phyloP scores from a whole-genome alignment of 495 filamentous ascomycete species.

The Trichoderma virens region DNA sequence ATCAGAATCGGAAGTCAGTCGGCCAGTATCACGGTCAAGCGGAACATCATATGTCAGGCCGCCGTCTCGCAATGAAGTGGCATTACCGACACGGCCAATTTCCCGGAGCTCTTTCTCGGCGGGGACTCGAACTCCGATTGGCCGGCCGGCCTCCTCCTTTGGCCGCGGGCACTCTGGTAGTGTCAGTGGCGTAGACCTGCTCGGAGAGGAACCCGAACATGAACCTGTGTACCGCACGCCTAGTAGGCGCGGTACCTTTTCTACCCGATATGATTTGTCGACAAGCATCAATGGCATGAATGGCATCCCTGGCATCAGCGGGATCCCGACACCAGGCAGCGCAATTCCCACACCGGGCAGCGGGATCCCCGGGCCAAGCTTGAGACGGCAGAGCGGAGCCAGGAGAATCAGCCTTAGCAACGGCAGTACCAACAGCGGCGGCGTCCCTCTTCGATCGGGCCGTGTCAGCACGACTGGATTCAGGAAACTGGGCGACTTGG shows the following conservation, averaged over 20 bases:
- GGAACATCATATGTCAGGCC: slow-evolving; percentile 44
- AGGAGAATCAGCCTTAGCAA: slow-evolving; percentile 33
- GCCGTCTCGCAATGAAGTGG: slow-evolving; percentile 39
- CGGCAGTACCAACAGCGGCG: slow-evolving; percentile 36
- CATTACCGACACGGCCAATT: slow-evolving; percentile 58
- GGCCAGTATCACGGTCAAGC: slow-evolving; percentile 57
- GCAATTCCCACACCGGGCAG: slow-evolving; percentile 42
- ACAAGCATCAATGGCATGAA: slow-evolving; percentile 32
- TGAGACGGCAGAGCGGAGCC: slow-evolving; percentile 46
- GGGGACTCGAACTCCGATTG: slow-evolving; percentile 57
- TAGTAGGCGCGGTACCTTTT: slow-evolving; percentile 42
- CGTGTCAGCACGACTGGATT: slow-evolving; percentile 41
- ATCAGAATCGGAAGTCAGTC: slow-evolving; percentile 33
- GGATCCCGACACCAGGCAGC: slow-evolving; percentile 25
- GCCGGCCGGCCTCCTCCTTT: slow-evolving; percentile 50
- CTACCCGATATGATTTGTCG: slow-evolving; percentile 45
- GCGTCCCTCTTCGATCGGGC: slow-evolving; percentile 7
- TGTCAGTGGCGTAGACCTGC: slow-evolving; percentile 31
- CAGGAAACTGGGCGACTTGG: slow-evolving; percentile 38
- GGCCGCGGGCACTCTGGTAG: slow-evolving; percentile 44
- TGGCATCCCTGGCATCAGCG: no score
- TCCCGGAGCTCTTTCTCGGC: slow-evolving; percentile 46
- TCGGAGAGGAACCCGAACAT: slow-evolving; percentile 34
- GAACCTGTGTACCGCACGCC: slow-evolving; percentile 33
- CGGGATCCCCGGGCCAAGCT: slow-evolving; percentile 43